Evolutionary conservation across 345 rosid species (phyloP).

Genomic region (Arabis alpina): DNA sequence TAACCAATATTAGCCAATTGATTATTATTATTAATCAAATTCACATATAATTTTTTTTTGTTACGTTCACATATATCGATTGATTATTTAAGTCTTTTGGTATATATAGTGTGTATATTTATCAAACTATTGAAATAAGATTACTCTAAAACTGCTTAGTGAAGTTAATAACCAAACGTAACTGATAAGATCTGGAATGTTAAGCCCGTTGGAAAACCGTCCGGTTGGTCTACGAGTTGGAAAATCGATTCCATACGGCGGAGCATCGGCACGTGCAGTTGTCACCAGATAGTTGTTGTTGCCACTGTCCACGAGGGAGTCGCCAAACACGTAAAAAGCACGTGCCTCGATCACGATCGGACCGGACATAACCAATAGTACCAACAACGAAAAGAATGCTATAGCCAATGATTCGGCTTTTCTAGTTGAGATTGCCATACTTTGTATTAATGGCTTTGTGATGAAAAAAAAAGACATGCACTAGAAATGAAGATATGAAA

Average conservation of each 20-base stretch:
- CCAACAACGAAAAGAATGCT: constrained; percentile 20
- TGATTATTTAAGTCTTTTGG: not conserved
- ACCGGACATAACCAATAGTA: constrained; percentile 23
- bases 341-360: constrained; percentile 46
- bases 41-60: not conserved
- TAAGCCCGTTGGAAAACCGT: constrained; percentile 84
- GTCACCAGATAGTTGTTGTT: constrained; percentile 79
- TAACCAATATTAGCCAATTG: constrained; percentile 33
- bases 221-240: constrained; percentile 71
- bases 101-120: not conserved
- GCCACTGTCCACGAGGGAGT: constrained; percentile 86
- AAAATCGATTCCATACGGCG: constrained; percentile 77
- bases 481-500: not conserved
- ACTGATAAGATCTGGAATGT: constrained; percentile 86
- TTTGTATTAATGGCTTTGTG: not conserved
- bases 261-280: constrained; percentile 77
- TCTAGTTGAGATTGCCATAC: constrained; percentile 18
- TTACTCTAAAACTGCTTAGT: not conserved
- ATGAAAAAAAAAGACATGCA: not conserved
- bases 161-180: constrained; percentile 25
- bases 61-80: not conserved
- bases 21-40: not conserved
- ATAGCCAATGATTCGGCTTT: not conserved
- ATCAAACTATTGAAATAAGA: not conserved
- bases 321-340: constrained; percentile 70